Percentiles rank a stretch among this genome's conserved stretches.
Conservation (phyloP, 805 yeast genomes). For the Sungouiozyma ichnusensis region DNA sequence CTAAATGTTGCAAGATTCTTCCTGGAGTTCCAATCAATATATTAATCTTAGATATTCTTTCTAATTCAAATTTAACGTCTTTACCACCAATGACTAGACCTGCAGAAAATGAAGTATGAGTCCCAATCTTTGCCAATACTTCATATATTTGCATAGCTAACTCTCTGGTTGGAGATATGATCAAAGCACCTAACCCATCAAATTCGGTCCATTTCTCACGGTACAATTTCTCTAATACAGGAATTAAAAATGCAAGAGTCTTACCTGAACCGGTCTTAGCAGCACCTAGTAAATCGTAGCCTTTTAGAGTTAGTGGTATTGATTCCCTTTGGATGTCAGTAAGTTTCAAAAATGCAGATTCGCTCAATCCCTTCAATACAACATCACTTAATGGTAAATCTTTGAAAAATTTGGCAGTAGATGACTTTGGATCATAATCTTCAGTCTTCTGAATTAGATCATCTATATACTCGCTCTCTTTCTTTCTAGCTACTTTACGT, state of each 20-base stretch:
- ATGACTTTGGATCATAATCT: slow-evolving; percentile 38
- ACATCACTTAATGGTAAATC: slow-evolving; percentile 66
- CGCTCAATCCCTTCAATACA: slow-evolving; percentile 63
- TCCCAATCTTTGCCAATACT: slow-evolving; percentile 74
- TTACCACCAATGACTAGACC: slow-evolving; percentile 93
- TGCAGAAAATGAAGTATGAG: slow-evolving; percentile 65
- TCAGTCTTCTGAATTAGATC: slow-evolving; percentile 41
- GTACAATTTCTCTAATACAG: slow-evolving; percentile 60
- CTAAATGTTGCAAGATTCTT: slow-evolving; percentile 78
- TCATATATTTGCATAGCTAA: slow-evolving; percentile 85
- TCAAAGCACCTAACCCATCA: slow-evolving; percentile 84
- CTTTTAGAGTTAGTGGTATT: slow-evolving; percentile 66
- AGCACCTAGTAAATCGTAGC: slow-evolving; percentile 73
- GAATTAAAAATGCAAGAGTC: slow-evolving; percentile 77
- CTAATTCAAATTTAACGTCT: slow-evolving; percentile 71
- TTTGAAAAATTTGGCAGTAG: slow-evolving; percentile 42
- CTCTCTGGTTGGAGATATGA: slow-evolving; percentile 88
- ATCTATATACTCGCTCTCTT: slow-evolving; percentile 30
- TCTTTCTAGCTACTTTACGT: slow-evolving; percentile 31
- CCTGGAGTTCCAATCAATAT: slow-evolving; percentile 90
- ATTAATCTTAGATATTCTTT: slow-evolving; percentile 68
- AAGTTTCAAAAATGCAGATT: slow-evolving; percentile 64
- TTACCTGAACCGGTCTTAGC: slow-evolving; percentile 84
- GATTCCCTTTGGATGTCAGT: slow-evolving; percentile 82
- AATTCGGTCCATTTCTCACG: slow-evolving; percentile 65